Evolutionary conservation across 441 rosid species (phyloP), one percentile per base, ranked within the genome.

Genomic region (Arabidopsis lyrata): DNA sequence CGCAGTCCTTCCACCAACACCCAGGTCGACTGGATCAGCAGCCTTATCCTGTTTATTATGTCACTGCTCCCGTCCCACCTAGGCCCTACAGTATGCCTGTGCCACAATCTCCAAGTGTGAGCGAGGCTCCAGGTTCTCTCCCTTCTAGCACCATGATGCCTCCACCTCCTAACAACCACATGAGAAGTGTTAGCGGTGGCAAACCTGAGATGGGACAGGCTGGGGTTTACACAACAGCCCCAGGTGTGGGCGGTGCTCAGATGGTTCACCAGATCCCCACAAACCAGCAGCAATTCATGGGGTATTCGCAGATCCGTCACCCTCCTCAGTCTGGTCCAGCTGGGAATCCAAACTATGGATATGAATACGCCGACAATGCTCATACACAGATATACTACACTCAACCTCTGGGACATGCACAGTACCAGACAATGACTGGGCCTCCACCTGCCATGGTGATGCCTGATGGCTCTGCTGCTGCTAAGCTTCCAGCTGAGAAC

Each of bases 371-470:
- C 0, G 93, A 90, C 73, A 87, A 88, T 78, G 75, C 87, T 73
- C 90, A 84, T 79, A 81, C 86, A 39, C 98, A 84, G 81, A 78
- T 92, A 53, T 92, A 87, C 80, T 95, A 89, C 55, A 82, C 95
- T 20, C 97, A 85, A 79, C 90, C 88, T 72, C 29, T 86, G 66
- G 88, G 88, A n/a, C 85, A 87, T 64, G 79, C 92, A 52, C 98
- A 88, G 78, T 95, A 95, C 81, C 98, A 95, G 76, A 95, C 99
- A 50, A 86, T 90, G 88, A 74, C 86, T 1, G 80, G 84, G 12
- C 83, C 78, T 45, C 80, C 85, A 59, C 83, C 84, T 41, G 38
- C 73, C 47, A 82, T 80, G 41, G 84, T 73, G 55, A 29, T 90
- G 83, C 88, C 95, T 2, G 97, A 92, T 68, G 85, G 78, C 47